Base-by-base conservation (phyloP, 805 yeast genomes). In the Yarrowia alimentaria region DNA sequence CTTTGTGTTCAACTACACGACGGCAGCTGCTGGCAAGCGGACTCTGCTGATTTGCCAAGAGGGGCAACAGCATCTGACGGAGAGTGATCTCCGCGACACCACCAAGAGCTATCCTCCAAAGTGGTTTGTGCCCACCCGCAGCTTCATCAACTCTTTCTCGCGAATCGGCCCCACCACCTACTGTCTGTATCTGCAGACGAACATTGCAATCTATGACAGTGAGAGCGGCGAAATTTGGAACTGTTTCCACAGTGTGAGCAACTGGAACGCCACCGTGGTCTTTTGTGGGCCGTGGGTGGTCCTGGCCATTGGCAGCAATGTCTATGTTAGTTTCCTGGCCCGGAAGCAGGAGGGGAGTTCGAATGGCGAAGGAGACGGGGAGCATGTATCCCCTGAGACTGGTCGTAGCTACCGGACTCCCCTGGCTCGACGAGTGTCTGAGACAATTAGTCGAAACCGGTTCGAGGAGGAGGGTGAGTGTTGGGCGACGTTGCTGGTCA, bases 251-350 rank as follows among this genome's bases (percentile, higher is more conserved):
- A 37, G 50, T 1, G 37, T 43, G 21, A 43, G 37, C 30, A 43
- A 43, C 22, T 43, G 50, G 50, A 43, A 43, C 22, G 35, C 50
- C 6, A 30, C 37, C 1, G 37, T 43, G 9, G 37, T 30, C 9
- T 43, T 43, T 13, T 43, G 50, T 8, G 50, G 50, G 2, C 50
- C 50, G 6, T 43, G 50, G 50, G 50, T 43, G 5, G 37, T 43
- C 14, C 13, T 43, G 16, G 47, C 47, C 4, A 40, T 40, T 21
- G 47, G 28, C 5, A 19, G 47, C 18, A 40, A 40, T 19, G 47
- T 40, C 24, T 40, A 40, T 11, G 33, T 40, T 7, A 19, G 26
- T 19, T 40, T 40, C 6, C 33, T 40, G 33, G 47, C 47, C 25
- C 25, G 7, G 25, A 22, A 22, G 10, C 25, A n/a, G n/a, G n/a